Conservation (phyloP, 2,329 filamentous ascomycete genomes). For the Nothopassalora personata region DNA sequence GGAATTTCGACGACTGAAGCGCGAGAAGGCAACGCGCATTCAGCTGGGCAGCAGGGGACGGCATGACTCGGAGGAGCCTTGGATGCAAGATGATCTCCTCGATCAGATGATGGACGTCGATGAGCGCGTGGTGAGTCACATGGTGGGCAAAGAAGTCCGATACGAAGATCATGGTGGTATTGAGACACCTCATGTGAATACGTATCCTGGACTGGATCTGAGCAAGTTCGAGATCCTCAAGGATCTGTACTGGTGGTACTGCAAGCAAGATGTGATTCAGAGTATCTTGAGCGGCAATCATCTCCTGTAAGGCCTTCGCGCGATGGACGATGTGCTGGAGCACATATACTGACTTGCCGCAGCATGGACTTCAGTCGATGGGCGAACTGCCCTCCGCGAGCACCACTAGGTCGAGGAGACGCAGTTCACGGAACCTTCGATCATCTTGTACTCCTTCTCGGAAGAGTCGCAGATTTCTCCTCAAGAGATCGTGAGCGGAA, state of each 20-base stretch:
- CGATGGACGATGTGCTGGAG: neutral
- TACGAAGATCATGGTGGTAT: slow-evolving; percentile 56
- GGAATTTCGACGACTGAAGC: slow-evolving; percentile 62
- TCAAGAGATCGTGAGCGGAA: slow-evolving; percentile 75
- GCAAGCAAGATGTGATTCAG: slow-evolving; percentile 89
- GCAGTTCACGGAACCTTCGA: slow-evolving; percentile 86
- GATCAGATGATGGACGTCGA: slow-evolving; percentile 45
- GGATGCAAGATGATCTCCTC: slow-evolving; percentile 25
- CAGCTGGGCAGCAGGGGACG: slow-evolving; percentile 16
- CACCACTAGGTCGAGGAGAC: slow-evolving; percentile 68
- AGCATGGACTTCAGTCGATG: slow-evolving; percentile 76
- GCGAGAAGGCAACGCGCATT: slow-evolving; percentile 39
- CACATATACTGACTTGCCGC: slow-evolving; percentile 5
- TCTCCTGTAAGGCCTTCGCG: slow-evolving; percentile 62
- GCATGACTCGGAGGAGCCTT: slow-evolving; percentile 13
- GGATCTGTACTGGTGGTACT: slow-evolving; percentile 94
- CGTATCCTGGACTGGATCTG: slow-evolving; percentile 52
- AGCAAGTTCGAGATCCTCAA: slow-evolving; percentile 74
- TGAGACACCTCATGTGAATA: slow-evolving; percentile 32
- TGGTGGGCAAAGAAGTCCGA: slow-evolving; percentile 54
- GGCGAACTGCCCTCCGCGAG: slow-evolving; percentile 83
- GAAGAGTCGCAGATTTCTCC: slow-evolving; percentile 71
- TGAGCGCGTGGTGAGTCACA: slow-evolving; percentile 51
- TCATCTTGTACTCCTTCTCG: slow-evolving; percentile 76
- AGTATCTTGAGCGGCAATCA: slow-evolving; percentile 80